A percentile compares a stretch with the other conserved stretches of the same genome.
phyloP scores from a whole-genome alignment of 495 filamentous ascomycete species.

The Xylaria curta region DNA sequence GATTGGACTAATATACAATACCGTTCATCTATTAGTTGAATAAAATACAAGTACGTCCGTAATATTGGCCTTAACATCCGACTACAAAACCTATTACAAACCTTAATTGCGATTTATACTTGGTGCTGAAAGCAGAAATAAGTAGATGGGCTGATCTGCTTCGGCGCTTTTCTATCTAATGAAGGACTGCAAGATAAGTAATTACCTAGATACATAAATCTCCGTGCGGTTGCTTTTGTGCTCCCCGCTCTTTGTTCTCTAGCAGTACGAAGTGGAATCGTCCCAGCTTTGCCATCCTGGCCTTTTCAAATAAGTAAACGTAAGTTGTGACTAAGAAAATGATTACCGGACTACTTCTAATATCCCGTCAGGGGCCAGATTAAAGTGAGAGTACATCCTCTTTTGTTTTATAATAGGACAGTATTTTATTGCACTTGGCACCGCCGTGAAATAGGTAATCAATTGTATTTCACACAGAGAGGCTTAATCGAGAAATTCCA shows the following conservation, averaged over 20 bases:
- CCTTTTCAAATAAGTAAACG: neutral
- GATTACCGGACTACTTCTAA: too few species aligned
- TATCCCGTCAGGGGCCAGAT: neutral
- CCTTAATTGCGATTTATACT: too few species aligned
- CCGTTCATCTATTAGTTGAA: too few species aligned
- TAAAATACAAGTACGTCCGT: too few species aligned
- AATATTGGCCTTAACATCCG: too few species aligned
- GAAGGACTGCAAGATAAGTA: neutral
- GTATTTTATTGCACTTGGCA: neutral
- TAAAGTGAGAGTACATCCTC: neutral
- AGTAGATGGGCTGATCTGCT: too few species aligned
- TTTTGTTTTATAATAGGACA: neutral
- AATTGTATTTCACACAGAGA: neutral
- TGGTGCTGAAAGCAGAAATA: too few species aligned
- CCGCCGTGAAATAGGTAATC: neutral
- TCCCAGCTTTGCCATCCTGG: neutral
- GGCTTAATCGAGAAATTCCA: neutral
- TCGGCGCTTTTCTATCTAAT: neutral
- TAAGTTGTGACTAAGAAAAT: too few species aligned
- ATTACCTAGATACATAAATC: neutral
- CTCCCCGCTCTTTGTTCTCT: neutral
- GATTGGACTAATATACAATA: too few species aligned
- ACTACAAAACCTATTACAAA: too few species aligned
- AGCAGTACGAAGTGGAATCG: neutral
- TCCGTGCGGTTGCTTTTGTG: too few species aligned